Conservation (phyloP, 768 basidiomycete species). For the Panaeolus papilionaceus region DNA sequence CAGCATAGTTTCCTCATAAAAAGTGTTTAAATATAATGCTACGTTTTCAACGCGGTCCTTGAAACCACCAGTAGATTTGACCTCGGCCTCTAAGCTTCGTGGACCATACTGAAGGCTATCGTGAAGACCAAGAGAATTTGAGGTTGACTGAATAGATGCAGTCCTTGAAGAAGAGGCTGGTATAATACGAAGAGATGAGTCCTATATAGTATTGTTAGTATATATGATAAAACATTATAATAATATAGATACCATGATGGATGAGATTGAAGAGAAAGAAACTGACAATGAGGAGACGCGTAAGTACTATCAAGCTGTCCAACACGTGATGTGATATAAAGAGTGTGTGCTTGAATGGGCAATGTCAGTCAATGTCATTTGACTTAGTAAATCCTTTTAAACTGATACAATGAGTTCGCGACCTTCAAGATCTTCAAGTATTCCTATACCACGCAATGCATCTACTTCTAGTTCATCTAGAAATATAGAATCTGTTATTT, state of each 20-base stretch:
- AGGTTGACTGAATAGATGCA: constrained; percentile 71
- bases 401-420: constrained; percentile 39
- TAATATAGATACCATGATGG: constrained; percentile 34
- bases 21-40: constrained; percentile 29
- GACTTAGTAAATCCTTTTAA: background rate
- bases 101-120: constrained; percentile 89
- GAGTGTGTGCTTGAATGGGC: background rate
- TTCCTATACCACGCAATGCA: constrained; percentile 65
- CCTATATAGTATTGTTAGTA: constrained; percentile 31
- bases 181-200: constrained; percentile 62
- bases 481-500: constrained; percentile 69
- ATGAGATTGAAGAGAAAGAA: constrained; percentile 24
- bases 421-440: constrained; percentile 67
- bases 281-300: constrained; percentile 31
- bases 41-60: constrained; percentile 82
- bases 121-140: constrained; percentile 82
- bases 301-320: constrained; percentile 25
- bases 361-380: constrained; percentile 4
- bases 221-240: background rate
- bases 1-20: constrained; percentile 7
- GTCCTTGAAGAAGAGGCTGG: constrained; percentile 60
- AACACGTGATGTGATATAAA: constrained; percentile 17
- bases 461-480: constrained; percentile 54
- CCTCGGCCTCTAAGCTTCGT: constrained; percentile 78
- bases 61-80: constrained; percentile 64